Conservation (phyloP, 23 red algal species). For the Gracilariopsis chorda region DNA sequence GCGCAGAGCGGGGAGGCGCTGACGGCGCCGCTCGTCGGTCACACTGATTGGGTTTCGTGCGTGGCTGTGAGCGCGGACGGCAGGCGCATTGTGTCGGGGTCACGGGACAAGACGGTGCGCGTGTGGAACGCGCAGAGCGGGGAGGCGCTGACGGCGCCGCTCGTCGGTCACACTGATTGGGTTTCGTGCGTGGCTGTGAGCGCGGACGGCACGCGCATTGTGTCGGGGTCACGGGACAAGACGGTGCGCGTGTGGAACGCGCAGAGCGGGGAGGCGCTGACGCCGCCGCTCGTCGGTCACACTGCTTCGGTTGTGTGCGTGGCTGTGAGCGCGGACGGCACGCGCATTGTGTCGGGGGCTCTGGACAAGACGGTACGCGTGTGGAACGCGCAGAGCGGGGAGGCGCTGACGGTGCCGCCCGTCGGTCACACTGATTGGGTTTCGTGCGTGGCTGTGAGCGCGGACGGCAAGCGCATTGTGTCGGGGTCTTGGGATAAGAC, state of each 20-base stretch:
- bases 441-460: neutral
- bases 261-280: neutral
- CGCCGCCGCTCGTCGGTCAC: neutral
- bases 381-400: neutral
- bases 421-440: neutral
- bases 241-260: neutral
- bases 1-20: neutral
- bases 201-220: neutral
- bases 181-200: neutral
- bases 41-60: neutral
- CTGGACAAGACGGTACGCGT: neutral
- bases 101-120: neutral
- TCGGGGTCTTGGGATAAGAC: conserved; percentile 19
- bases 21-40: neutral
- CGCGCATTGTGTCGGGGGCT: neutral
- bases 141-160: neutral
- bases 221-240: neutral
- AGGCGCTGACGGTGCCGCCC: neutral
- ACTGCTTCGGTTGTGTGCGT: neutral
- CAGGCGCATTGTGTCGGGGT: neutral
- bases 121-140: neutral
- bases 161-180: neutral
- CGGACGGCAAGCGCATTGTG: too few species aligned
- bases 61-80: neutral
- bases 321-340: neutral